Conservation (phyloP, 441 rosid species). For the Raphanus hybrid region DNA sequence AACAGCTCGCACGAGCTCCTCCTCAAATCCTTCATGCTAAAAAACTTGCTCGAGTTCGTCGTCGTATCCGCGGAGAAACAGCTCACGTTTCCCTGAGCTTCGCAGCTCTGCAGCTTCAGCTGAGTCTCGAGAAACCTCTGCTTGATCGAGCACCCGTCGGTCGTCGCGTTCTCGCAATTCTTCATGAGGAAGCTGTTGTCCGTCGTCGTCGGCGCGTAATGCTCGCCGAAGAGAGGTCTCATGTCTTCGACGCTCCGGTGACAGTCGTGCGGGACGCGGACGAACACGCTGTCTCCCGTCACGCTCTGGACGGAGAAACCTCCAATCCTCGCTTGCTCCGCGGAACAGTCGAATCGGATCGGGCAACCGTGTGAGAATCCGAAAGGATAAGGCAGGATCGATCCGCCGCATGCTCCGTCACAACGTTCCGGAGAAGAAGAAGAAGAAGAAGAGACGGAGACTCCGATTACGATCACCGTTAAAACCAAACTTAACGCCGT, state of each 20-base stretch:
- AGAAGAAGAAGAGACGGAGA: conserved; percentile 15
- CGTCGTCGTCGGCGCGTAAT: conserved; percentile 66
- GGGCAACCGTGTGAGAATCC: conserved; percentile 69
- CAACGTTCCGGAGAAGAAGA: conserved; percentile 37
- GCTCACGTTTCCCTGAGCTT: conserved; percentile 39
- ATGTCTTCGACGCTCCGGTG: conserved; percentile 49
- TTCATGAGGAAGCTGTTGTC: conserved; percentile 60
- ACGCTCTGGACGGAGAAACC: conserved; percentile 46
- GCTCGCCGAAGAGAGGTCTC: conserved; percentile 43
- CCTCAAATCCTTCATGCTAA: conserved; percentile 31
- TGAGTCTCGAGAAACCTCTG: conserved; percentile 45
- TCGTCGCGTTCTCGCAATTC: conserved; percentile 39
- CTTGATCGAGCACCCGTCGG: conserved; percentile 51
- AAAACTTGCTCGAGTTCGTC: conserved; percentile 29
- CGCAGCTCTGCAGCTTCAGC: conserved; percentile 49
- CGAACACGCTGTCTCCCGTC: conserved; percentile 34
- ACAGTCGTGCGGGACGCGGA: conserved; percentile 55
- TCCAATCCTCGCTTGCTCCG: conserved; percentile 38
- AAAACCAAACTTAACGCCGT: conserved; percentile 24
- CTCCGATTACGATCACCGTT: conserved; percentile 21
- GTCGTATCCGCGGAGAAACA: conserved; percentile 48
- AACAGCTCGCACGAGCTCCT: conserved; percentile 49
- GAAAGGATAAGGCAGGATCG: conserved; percentile 59
- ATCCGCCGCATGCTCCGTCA: conserved; percentile 49
- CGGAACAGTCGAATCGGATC: conserved; percentile 59